Percentiles rank a stretch among this genome's conserved stretches.
These are phyloP conservation scores for Aureobasidium lini DNA, from an alignment of 2,329 filamentous ascomycete species.

Conservation along the genomic window DNA sequence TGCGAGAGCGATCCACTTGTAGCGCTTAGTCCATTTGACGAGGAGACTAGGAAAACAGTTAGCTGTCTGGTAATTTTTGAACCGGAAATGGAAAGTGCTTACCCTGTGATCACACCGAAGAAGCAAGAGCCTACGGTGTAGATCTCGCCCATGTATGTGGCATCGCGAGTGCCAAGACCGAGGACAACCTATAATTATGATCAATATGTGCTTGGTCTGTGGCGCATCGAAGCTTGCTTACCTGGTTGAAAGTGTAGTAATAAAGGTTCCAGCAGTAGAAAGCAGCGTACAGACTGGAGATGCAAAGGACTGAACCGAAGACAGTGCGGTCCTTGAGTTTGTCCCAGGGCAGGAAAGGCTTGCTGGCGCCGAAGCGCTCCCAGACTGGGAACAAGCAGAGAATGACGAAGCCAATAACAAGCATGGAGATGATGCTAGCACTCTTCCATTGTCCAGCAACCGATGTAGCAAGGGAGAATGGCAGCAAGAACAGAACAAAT, in stretches of 20 bases:
- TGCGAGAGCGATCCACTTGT: constrained; percentile 38
- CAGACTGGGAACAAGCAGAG: constrained; percentile 44
- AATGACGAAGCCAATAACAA: constrained; percentile 25
- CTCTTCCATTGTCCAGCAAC: constrained; percentile 14
- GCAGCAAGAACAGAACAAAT: constrained; percentile 18
- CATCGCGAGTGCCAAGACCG: background rate
- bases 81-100: background rate
- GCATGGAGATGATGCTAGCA: constrained; percentile 24
- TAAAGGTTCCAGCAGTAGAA: constrained; percentile 36
- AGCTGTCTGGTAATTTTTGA: background rate
- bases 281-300: constrained; percentile 37
- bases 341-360: constrained; percentile 50
- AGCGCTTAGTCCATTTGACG: constrained; percentile 41
- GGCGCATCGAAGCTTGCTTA: background rate
- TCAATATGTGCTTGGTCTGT: background rate
- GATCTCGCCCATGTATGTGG: constrained; percentile 20
- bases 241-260: constrained; percentile 26
- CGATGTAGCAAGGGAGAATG: constrained; percentile 18
- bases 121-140: constrained; percentile 35
- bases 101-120: constrained; percentile 39
- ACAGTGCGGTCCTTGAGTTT: constrained; percentile 46
- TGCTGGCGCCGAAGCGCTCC: constrained; percentile 50
- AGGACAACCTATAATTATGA: background rate
- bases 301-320: constrained; percentile 38
- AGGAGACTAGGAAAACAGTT: constrained; percentile 21